Evolutionary conservation across 2,329 filamentous ascomycete species (phyloP), one percentile per base, ranked within the genome.

Genomic region (Diaporthe capsici): DNA sequence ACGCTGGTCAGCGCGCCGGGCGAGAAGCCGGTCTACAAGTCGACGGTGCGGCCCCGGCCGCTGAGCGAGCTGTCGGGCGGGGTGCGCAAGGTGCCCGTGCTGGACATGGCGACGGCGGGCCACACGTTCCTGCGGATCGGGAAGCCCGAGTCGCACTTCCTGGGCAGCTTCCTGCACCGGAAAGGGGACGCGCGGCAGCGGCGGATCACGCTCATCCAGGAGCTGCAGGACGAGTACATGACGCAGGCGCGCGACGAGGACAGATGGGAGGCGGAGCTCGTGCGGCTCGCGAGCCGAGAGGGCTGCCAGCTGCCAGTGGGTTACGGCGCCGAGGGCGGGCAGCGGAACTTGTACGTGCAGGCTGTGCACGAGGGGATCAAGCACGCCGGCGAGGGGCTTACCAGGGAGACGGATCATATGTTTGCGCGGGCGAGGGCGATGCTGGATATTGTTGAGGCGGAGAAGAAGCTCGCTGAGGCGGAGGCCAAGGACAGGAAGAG

Each of bases 121-220:
- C 83, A 92, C 34, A 90, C 93, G 0, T 93, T 95, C 80, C 82
- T 96, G 39, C 90, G 94, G 49, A 83, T 93, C 60, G 88, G 85
- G 77, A 94, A 93, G 82, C 92, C 92, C 6, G 92, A 95, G 82
- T 89, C 92, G 2, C 81, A 81, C 0, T 83, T 84, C n/a, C 83
- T 96, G 28, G 89, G 87, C n/a, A 84, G 88, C 12, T 87, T 92
- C 22, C 79, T 96, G 2, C 84, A 86, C 13, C 84, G 89, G 68
- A 90, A 90, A 79, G 82, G 88, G 25, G 76, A 81, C 5, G 81
- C 84, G 53, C 87, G 88, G n/a, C 83, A 86, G 58, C 81, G 81
- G 60, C 83, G 87, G 22, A 82, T 88, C 17, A 75, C 84, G 63
- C 80, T 80, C 22, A 79, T 86, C 0, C 77, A 85, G 12, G 79